Evolutionary conservation across 225 moss, liverwort and hornwort genomes (phyloP).

Genomic region (Lunularia cruciata): DNA sequence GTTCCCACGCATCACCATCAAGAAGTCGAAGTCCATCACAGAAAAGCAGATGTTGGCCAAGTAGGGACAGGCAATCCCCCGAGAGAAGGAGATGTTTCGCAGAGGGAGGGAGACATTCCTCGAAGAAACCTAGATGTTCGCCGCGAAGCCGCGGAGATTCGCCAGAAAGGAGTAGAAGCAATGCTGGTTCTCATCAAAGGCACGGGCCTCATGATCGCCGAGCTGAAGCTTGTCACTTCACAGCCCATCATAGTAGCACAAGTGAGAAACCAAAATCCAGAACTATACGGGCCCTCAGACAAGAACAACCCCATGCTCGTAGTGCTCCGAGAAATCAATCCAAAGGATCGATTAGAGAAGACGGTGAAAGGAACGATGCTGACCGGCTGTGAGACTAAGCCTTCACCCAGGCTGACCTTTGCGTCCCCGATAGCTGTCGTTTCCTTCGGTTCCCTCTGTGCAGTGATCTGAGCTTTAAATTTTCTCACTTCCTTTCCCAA

Average conservation of each 20-base stretch:
- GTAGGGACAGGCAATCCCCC: neutral
- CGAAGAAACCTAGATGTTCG: neutral
- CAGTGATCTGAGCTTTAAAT: no score
- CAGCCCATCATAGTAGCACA: neutral
- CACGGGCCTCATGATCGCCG: neutral
- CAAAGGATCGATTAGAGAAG: neutral
- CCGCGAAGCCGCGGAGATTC: neutral
- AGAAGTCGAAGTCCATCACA: constrained; percentile 4
- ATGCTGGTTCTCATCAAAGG: neutral
- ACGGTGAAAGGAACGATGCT: constrained; percentile 1
- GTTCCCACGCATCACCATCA: neutral
- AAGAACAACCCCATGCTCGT: constrained; percentile 1
- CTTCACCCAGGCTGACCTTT: no score
- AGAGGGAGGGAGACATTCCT: neutral
- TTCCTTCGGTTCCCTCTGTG: no score
- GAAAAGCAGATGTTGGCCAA: neutral
- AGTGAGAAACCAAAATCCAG: neutral
- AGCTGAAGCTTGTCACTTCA: neutral
- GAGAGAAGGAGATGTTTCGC: constrained; percentile 2
- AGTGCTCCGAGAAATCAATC: constrained; percentile 8
- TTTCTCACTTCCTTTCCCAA: no score
- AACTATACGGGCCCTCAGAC: neutral
- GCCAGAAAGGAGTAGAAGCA: constrained; percentile 15
- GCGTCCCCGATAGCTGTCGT: no score
- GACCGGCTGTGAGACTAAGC: constrained; percentile 32